These are phyloP conservation scores for Stachybotrys chlorohalonatus DNA, from an alignment of 2,329 filamentous ascomycete species.

Conservation along the genomic window DNA sequence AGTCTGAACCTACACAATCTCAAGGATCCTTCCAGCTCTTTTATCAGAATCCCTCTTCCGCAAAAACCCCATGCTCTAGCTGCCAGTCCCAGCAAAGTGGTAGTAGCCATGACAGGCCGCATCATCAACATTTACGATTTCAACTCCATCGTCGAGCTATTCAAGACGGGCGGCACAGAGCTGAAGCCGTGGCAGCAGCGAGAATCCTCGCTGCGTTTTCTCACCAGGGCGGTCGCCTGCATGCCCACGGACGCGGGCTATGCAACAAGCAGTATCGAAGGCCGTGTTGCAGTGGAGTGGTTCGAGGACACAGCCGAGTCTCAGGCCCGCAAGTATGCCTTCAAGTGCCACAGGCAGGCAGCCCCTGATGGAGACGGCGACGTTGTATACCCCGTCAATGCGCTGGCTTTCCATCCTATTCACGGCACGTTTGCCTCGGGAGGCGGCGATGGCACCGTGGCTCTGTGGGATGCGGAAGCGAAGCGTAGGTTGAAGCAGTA, in stretches of 20 bases:
- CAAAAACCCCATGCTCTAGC: conserved; percentile 87
- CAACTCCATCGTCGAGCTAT: conserved; percentile 49
- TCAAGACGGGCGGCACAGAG: conserved; percentile 33
- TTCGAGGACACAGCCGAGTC: conserved; percentile 84
- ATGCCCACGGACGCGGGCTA: conserved; percentile 97
- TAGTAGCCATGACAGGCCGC: conserved; percentile 91
- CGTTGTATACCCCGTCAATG: conserved; percentile 85
- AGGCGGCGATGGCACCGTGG: conserved; percentile 85
- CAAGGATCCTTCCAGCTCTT: conserved; percentile 37
- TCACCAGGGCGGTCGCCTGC: conserved; percentile 85
- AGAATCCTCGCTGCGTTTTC: conserved; percentile 91
- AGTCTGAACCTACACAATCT: conserved; percentile 79
- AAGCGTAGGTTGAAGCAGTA: conserved; percentile 88
- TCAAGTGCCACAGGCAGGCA: conserved; percentile 91
- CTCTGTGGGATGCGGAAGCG: conserved; percentile 83
- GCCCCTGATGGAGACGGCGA: conserved; percentile 56
- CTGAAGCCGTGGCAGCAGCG: conserved; percentile 84
- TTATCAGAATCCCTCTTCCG: conserved; percentile 62
- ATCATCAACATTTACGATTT: conserved; percentile 95
- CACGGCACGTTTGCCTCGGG: conserved; percentile 82
- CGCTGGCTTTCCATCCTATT: conserved; percentile 76
- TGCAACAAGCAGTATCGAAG: conserved; percentile 86
- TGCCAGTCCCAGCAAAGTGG: conserved; percentile 67
- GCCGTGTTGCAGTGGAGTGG: conserved; percentile 93
- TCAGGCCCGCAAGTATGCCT: conserved; percentile 91